A percentile compares a stretch with the other conserved stretches of the same genome.
These are phyloP conservation scores for Tetraselmis striata DNA, from an alignment of 139 green algal species.

Conservation along the genomic window DNA sequence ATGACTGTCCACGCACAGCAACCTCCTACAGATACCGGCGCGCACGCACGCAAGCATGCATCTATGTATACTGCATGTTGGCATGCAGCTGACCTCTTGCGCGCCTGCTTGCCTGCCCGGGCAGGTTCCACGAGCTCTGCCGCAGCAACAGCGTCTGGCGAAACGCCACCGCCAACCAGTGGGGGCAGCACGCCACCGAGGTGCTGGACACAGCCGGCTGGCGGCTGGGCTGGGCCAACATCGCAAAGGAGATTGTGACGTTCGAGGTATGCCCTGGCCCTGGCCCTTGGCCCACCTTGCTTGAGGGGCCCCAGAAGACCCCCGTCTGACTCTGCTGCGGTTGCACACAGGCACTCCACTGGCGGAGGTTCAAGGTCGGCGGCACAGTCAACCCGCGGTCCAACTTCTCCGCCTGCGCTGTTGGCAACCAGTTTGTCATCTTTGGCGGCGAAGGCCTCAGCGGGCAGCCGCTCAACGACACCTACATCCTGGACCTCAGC, in stretches of 20 bases:
- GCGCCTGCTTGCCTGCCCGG: no score
- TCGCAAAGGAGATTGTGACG: slow-evolving; percentile 24
- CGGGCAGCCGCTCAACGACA: slow-evolving; percentile 26
- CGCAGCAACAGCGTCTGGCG: slow-evolving; percentile 17
- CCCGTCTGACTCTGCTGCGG: no score
- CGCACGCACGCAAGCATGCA: no score
- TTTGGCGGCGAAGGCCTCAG: slow-evolving; percentile 28
- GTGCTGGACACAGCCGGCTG: not conserved
- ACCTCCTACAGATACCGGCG: no score
- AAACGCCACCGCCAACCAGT: slow-evolving; percentile 10
- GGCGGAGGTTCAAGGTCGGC: slow-evolving; percentile 19
- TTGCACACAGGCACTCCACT: slow-evolving; percentile 17
- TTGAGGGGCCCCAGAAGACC: no score
- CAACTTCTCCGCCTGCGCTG: slow-evolving; percentile 33
- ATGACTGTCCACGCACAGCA: no score
- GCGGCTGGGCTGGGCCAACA: slow-evolving; percentile 16
- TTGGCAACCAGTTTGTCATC: slow-evolving; percentile 23
- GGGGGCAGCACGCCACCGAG: slow-evolving; percentile 15
- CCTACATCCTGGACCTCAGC: slow-evolving; percentile 25
- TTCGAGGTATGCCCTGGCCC: not conserved
- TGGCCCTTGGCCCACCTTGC: not conserved
- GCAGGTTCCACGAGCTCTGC: slow-evolving; percentile 4
- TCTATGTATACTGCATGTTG: no score
- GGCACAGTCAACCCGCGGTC: slow-evolving; percentile 21
- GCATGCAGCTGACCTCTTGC: no score